Base-by-base conservation (phyloP, 306 rosid genomes). In the Sophora flavescens region DNA sequence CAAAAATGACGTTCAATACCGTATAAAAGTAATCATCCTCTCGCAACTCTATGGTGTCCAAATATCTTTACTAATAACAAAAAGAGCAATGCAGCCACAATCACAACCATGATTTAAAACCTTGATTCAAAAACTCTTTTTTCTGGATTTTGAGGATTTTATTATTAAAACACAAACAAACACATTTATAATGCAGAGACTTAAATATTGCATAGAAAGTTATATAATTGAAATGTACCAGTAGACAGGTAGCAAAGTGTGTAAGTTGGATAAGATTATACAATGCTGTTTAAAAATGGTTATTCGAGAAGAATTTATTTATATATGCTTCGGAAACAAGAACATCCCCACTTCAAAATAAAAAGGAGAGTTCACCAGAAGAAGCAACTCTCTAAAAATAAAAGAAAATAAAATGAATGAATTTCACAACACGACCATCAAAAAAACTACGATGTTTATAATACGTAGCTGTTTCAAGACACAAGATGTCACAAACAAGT, bases 241-340 rank as follows among this genome's bases (percentile, higher is more conserved):
- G 93, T 16, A 89, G 98, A 91, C 98, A 93, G 97, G 98, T 91
- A 89, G 78, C 96, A 52, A 53, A 60, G 83, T 86, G n/a, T n/a
- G 92, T 74, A 83, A 74, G 6, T n/a, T 8, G 13, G 22, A 76
- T 36, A 69, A 28, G 5, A 39, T 45, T 69, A 81, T 93, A 84
- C 85, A 35, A 80, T 11, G 93, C 92, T 88, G 97, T 91, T 93
- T 87, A 85, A 91, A 67, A 81, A 91, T 84, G 97, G 93, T 53
- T 33, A 75, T 57, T 68, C 39, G 1, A 36, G 4, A 56, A 2
- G 26, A 6, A 66, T 81, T 44, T 18, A 35, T 63, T 73, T 8
- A 63, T 91, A 45, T 91, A 91, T 87, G 96, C 97, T 89, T 84
- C 95, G 92, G 96, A 91, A 93, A 91, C 96, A 30, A 47, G 97